These are phyloP conservation scores for Fusarium equiseti DNA, from an alignment of 2,329 filamentous ascomycete genomes.

Conservation along the genomic window DNA sequence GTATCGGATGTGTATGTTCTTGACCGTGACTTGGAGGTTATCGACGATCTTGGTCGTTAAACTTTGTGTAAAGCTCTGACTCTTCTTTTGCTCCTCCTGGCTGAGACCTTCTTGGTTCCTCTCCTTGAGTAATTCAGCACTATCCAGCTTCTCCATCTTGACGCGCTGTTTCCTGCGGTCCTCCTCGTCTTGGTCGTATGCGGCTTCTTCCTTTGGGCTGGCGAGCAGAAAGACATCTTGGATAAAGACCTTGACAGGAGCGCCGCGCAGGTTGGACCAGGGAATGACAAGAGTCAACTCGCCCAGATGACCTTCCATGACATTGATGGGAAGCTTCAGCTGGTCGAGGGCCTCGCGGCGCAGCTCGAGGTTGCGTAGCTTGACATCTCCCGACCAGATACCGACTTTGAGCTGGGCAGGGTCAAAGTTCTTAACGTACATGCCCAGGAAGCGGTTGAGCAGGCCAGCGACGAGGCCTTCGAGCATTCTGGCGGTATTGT, in stretches of 20 bases:
- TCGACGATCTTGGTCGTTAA: conserved; percentile 96
- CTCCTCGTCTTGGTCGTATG: conserved; percentile 94
- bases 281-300: conserved; percentile 93
- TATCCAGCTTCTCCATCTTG: conserved; percentile 99
- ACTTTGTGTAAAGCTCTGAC: conserved; percentile 96
- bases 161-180: conserved; percentile 86
- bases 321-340: conserved; percentile 94
- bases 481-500: conserved; percentile 78
- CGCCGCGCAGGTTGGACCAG: conserved; percentile 95
- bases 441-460: conserved; percentile 98
- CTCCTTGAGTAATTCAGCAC: conserved; percentile 93
- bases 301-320: conserved; percentile 93
- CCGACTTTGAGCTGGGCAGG: conserved; percentile 97
- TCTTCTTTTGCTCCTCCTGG: conserved; percentile 95
- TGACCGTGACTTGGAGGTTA: conserved; percentile 96
- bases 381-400: conserved; percentile 99
- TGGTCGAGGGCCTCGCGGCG: conserved; percentile 96
- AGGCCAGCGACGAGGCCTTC: conserved; percentile 96
- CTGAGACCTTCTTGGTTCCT: conserved; percentile 92
- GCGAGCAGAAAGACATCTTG: conserved; percentile 97
- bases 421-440: conserved; percentile 99
- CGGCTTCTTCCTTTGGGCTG: conserved; percentile 93
- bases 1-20: conserved; percentile 98
- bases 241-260: conserved; percentile 93
- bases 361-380: conserved; percentile 90